Conservation (phyloP, 495 filamentous ascomycete genomes). For the Penicillium steckii region DNA sequence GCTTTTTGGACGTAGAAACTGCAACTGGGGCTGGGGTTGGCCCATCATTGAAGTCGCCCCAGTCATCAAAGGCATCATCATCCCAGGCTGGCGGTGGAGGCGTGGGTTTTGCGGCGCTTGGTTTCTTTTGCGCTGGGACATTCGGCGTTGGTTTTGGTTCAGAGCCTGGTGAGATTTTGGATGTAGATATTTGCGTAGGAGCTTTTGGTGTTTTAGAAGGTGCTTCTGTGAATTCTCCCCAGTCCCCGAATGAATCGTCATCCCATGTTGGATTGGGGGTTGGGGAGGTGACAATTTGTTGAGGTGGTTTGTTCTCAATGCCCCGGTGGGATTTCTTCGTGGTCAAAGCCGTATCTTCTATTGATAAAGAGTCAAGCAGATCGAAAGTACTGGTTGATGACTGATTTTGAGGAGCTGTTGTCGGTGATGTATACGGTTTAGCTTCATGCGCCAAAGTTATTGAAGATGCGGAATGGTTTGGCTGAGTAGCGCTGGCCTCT, state of each 20-base stretch:
- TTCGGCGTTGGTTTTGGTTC: constrained; percentile 1
- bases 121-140: background rate
- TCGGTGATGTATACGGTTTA: background rate
- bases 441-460: constrained; percentile 2
- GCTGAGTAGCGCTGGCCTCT: constrained; percentile 42
- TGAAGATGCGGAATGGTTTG: constrained; percentile 44
- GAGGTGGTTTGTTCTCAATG: constrained; percentile 1
- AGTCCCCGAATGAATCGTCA: constrained; percentile 19
- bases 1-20: background rate
- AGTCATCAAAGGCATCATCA: constrained; percentile 49
- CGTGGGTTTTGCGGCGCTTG: constrained; percentile 6
- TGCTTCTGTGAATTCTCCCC: constrained; percentile 27
- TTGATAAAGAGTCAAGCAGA: constrained; percentile 26
- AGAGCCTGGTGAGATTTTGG: background rate
- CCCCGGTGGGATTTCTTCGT: background rate
- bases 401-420: background rate
- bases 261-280: constrained; percentile 16
- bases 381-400: constrained; percentile 11
- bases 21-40: constrained; percentile 6
- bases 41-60: constrained; percentile 43
- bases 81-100: constrained; percentile 54
- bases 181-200: background rate
- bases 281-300: background rate
- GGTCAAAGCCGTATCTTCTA: constrained; percentile 17
- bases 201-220: constrained; percentile 10